Percentiles rank a stretch among this genome's conserved stretches.
phyloP scores from a whole-genome alignment of 2,329 filamentous ascomycete genomes.

The Verticillium isaacii region DNA sequence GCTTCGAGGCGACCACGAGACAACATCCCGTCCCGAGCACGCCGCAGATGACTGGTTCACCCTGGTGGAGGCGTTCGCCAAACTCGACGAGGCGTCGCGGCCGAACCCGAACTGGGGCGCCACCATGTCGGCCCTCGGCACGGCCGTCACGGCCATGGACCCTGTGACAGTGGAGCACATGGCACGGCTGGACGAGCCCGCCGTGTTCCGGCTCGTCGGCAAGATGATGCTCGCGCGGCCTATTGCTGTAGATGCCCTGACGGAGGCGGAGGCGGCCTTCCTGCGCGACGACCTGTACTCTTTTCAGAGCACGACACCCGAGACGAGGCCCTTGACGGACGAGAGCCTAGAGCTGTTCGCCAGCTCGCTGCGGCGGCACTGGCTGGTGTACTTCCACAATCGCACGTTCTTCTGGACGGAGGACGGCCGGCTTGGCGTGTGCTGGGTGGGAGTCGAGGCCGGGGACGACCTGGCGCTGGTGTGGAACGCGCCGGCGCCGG shows the following conservation, averaged over 20 bases:
- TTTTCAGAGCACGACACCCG: background rate
- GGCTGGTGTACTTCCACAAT: background rate
- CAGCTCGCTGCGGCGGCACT: background rate
- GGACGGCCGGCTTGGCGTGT: conserved; percentile 11
- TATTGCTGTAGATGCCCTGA: background rate
- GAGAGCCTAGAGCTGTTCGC: background rate
- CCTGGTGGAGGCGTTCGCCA: background rate
- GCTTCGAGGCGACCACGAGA: background rate
- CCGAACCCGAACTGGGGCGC: background rate
- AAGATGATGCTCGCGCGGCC: background rate
- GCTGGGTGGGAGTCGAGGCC: conserved; percentile 3
- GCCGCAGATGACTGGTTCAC: background rate
- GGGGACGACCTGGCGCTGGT: conserved; percentile 12
- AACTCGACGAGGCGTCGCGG: background rate
- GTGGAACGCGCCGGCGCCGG: conserved; percentile 9
- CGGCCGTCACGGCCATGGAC: background rate
- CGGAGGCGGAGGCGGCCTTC: background rate
- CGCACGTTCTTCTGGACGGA: conserved; percentile 15
- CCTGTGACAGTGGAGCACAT: background rate
- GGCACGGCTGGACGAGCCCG: background rate
- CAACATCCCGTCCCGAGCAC: background rate
- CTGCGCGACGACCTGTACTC: background rate
- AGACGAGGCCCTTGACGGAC: background rate
- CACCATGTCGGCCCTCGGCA: background rate
- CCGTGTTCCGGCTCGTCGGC: background rate